phyloP scores from a whole-genome alignment of 2,329 filamentous ascomycete genomes.

The Cladorrhinum sp. region DNA sequence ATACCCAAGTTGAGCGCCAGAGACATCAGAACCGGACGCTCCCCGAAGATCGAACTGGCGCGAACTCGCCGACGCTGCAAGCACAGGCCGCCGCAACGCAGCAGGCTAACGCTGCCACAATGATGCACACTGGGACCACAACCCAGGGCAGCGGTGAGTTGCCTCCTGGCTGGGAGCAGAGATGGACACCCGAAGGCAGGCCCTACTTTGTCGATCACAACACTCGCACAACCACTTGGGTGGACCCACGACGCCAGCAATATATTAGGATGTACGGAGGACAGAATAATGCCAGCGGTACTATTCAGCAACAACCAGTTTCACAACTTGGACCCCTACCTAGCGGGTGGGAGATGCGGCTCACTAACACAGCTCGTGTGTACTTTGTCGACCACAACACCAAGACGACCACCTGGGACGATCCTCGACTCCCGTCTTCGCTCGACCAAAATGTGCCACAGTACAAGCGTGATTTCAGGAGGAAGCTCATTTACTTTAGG shows the following conservation, averaged over 20 bases:
- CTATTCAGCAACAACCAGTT: constrained; percentile 94
- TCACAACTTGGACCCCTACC: constrained; percentile 93
- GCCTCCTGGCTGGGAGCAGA: constrained; percentile 92
- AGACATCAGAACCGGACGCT: constrained; percentile 94
- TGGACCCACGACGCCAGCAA: constrained; percentile 93
- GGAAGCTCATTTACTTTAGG: constrained; percentile 98
- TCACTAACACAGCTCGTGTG: constrained; percentile 95
- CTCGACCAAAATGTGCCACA: constrained; percentile 97
- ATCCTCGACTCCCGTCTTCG: constrained; percentile 89
- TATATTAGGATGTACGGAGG: constrained; percentile 97
- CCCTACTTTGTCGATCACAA: constrained; percentile 99
- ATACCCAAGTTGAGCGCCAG: constrained; percentile 88
- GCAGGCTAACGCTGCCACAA: constrained; percentile 61
- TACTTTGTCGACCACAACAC: constrained; percentile 99
- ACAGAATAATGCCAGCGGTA: constrained; percentile 78
- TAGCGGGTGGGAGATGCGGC: constrained; percentile 98
- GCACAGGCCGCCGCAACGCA: constrained; percentile 46
- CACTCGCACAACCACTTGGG: constrained; percentile 96
- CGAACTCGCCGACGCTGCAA: constrained; percentile 80
- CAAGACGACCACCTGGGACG: constrained; percentile 99
- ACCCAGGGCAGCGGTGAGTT: constrained; percentile 93
- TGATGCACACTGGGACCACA: constrained; percentile 94
- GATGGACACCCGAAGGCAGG: constrained; percentile 90
- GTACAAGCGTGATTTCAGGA: constrained; percentile 97
- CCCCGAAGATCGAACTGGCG: constrained; percentile 90